Evolutionary conservation across 495 filamentous ascomycete species (phyloP).

Genomic region (Xylaria intraflava): DNA sequence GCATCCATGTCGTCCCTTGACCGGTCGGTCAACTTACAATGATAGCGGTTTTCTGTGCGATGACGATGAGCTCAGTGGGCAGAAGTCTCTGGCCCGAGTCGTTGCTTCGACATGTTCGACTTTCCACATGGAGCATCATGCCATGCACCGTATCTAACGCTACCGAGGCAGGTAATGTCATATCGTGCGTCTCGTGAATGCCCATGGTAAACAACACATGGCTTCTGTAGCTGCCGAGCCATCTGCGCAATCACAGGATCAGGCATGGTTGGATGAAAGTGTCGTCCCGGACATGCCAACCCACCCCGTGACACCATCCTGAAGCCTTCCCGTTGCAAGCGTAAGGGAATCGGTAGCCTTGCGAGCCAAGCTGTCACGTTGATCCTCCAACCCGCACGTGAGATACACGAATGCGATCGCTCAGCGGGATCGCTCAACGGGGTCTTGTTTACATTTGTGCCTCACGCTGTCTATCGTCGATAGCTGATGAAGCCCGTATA

Average conservation of each 20-base stretch:
- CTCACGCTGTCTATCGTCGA: background rate
- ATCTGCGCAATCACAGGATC: background rate
- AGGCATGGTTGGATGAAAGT: background rate
- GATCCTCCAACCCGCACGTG: background rate
- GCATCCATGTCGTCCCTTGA: conserved; percentile 4
- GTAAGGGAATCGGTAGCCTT: background rate
- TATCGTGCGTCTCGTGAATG: background rate
- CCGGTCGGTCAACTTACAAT: conserved; percentile 11
- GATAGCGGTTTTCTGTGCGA: background rate
- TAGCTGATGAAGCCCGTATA: background rate
- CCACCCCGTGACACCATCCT: background rate
- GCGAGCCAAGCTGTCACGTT: background rate
- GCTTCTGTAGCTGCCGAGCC: conserved; percentile 6
- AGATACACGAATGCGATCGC: background rate
- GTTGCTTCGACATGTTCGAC: background rate
- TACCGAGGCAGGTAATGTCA: no score
- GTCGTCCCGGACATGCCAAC: background rate
- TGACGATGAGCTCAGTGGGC: background rate
- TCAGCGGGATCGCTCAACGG: background rate
- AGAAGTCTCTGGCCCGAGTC: background rate
- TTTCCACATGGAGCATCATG: background rate
- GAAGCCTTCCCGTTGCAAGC: background rate
- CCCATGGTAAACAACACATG: conserved; percentile 3
- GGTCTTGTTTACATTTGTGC: background rate
- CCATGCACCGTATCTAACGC: no score